phyloP scores from a whole-genome alignment of 139 green algal genomes.

The Chlorella sp. region DNA sequence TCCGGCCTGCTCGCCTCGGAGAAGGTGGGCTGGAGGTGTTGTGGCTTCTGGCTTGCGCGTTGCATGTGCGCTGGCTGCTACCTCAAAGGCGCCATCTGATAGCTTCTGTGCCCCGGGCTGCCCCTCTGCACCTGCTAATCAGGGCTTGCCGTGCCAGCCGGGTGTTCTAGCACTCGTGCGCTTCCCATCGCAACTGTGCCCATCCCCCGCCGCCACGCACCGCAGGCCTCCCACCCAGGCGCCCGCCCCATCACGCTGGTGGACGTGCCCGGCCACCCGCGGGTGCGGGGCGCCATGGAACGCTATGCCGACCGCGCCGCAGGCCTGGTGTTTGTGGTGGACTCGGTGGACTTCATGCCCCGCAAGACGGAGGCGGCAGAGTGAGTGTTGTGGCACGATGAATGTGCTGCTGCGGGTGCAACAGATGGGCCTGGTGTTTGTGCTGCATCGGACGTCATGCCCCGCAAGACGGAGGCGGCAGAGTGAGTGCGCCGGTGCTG shows the following conservation, averaged over 20 bases:
- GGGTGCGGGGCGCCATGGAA: constrained; percentile 71
- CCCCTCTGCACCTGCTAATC: no score
- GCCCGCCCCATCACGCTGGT: constrained; percentile 65
- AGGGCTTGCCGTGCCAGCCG: no score
- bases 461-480: constrained; percentile 67
- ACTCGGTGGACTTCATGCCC: constrained; percentile 85
- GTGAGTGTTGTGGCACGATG: constrained; percentile 35
- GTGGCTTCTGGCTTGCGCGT: no score
- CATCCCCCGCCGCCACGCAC: no score
- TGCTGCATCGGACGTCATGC: constrained; percentile 89
- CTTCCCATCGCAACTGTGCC: no score
- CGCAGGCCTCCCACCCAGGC: background rate
- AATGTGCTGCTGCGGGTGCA: no score
- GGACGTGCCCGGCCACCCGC: constrained; percentile 89
- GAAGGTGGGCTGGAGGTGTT: constrained; percentile 27
- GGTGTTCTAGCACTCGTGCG: no score
- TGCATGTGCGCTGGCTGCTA: no score
- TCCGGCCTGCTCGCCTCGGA: constrained; percentile 22
- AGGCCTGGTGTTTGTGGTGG: constrained; percentile 88
- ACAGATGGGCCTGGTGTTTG: constrained; percentile 88
- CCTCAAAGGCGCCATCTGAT: no score
- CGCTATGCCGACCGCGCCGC: constrained; percentile 57
- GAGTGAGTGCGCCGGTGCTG: no score
- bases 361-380: constrained; percentile 70
- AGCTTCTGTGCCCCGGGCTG: no score